Percentiles rank a stretch among this genome's conserved stretches.
Evolutionary conservation across 2,329 filamentous ascomycete species (phyloP).

Genomic region (Zymoseptoria crescenta): DNA sequence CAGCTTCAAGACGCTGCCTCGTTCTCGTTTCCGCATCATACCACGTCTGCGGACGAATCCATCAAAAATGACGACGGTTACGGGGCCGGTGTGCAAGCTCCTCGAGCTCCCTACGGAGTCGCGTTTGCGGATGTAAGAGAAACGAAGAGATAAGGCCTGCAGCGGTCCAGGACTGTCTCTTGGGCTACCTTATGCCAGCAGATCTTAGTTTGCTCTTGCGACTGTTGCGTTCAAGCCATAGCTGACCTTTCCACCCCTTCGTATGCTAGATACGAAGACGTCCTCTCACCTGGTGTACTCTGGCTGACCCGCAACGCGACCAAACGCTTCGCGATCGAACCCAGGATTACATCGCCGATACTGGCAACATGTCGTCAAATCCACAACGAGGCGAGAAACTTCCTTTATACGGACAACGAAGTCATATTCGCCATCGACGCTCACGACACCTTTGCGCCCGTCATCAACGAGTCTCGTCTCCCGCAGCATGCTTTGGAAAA

Average conservation of each 20-base stretch:
- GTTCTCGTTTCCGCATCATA: background rate
- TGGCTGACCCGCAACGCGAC: slow-evolving; percentile 13
- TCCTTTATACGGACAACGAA: slow-evolving; percentile 39
- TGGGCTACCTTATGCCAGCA: too few relatives aligned
- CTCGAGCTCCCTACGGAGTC: background rate
- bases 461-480: slow-evolving; percentile 17
- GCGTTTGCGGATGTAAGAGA: background rate
- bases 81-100: background rate
- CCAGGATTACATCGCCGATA: slow-evolving; percentile 32
- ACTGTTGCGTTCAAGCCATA: too few relatives aligned
- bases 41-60: background rate
- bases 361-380: slow-evolving; percentile 34
- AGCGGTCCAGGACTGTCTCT: too few relatives aligned
- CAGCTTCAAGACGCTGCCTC: background rate
- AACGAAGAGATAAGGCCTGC: too few relatives aligned
- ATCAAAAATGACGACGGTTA: background rate
- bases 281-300: slow-evolving; percentile 17
- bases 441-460: slow-evolving; percentile 21
- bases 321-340: slow-evolving; percentile 13
- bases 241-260: background rate
- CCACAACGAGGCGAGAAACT: slow-evolving; percentile 32
- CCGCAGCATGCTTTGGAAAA: slow-evolving; percentile 16
- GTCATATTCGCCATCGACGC: slow-evolving; percentile 29
- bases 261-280: slow-evolving; percentile 9
- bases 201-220: too few relatives aligned